Base-by-base conservation (phyloP, 805 yeast species). In the Candida michaelii region DNA sequence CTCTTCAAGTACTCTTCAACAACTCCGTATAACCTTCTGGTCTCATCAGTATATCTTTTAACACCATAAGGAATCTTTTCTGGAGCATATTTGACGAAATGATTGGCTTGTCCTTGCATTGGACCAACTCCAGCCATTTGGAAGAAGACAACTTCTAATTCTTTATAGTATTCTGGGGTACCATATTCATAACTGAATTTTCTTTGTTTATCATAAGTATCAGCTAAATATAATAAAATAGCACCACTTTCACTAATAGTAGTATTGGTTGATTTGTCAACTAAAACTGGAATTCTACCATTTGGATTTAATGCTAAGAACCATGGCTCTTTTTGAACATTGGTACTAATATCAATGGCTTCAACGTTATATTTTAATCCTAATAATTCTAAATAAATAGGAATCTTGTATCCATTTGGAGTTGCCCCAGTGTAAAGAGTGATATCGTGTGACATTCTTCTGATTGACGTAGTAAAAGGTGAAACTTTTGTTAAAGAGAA, bases 181-280 rank as follows among this genome's bases (percentile, higher is more conserved):
- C 65, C 65, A 17, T 21, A 40, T 21, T 59, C 62, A 46, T 60
- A 75, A 18, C 74, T 66, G 50, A 48, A 71, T 57, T 77, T 76
- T 46, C 70, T 56, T 8, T 77, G 79, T 40, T 60, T 72, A 54
- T 83, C 88, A 56, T 76, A 83, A 47, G 73, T 77, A 49, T 80
- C 85, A 42, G 77, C 79, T 30, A 82, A 58, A 55, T 80, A 83
- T 44, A 67, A 61, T 59, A 83, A 56, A 47, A 82, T 81, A 2
- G 87, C 85, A 24, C 76, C 86, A 25, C 82, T 70, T 60, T 82
- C 87, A 50, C 73, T 71, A 21, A 83, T 54, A 16, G 74, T 62
- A 23, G 68, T 66, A 4, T 80, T 82, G 4, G 71, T 65, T 25
- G 56, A 53, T 30, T 59, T 55, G 46, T 69, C 71, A 1, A 66